These are phyloP conservation scores for Quillaja saponaria DNA, from an alignment of 306 rosid genomes.

Conservation along the genomic window DNA sequence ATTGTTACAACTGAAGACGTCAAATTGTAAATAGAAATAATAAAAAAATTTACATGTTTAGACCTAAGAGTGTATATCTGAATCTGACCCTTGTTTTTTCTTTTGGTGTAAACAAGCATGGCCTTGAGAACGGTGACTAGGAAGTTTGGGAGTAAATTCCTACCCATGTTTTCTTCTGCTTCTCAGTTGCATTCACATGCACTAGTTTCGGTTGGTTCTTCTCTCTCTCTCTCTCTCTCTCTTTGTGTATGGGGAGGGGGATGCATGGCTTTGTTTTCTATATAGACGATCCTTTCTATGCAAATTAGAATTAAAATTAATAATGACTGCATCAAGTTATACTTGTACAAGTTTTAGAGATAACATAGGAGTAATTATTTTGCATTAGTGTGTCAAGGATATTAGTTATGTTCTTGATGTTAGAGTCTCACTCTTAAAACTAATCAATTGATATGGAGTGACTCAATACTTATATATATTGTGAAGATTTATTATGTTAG, in stretches of 20 bases:
- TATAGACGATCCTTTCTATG: not conserved
- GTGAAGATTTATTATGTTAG: no score
- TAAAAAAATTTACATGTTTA: no score
- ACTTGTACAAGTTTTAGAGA: no score
- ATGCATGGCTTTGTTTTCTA: not conserved
- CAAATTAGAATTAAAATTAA: not conserved
- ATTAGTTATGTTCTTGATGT: no score
- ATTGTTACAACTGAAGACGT: no score
- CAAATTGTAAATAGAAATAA: no score
- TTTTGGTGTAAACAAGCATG: constrained; percentile 43
- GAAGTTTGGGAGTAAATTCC: constrained; percentile 50
- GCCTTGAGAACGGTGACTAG: constrained; percentile 55
- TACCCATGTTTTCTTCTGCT: constrained; percentile 56
- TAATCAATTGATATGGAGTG: no score
- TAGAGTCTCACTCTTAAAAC: no score
- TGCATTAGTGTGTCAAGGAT: not conserved
- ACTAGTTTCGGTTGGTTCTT: constrained; percentile 82
- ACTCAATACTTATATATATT: no score
- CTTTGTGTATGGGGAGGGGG: no score
- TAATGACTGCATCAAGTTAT: not conserved
- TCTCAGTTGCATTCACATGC: constrained; percentile 79
- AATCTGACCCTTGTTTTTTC: not conserved
- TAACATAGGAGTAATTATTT: not conserved
- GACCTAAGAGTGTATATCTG: not conserved
- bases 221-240: constrained; percentile 16